Conservation (phyloP, 495 filamentous ascomycete genomes). For the Acidomyces sp. region DNA sequence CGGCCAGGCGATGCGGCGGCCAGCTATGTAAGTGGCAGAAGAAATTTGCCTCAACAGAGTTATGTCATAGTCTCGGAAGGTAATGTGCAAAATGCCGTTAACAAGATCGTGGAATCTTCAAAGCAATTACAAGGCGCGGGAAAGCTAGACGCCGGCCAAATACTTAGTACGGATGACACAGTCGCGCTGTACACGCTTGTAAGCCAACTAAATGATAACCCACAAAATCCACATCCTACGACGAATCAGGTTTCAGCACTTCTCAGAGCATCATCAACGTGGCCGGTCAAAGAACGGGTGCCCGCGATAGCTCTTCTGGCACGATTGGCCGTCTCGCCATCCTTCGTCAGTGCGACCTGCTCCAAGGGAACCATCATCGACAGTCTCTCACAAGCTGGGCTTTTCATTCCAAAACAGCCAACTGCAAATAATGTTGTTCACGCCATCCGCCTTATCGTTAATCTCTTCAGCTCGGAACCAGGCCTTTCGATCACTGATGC, state of each 20-base stretch:
- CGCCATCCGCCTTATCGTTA: conserved; percentile 66
- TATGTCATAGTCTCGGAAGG: conserved; percentile 15
- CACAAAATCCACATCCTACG: conserved; percentile 16
- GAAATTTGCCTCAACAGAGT: conserved; percentile 15
- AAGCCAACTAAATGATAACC: conserved; percentile 36
- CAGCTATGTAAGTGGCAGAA: conserved; percentile 1
- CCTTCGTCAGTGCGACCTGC: conserved; percentile 43
- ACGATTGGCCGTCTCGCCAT: conserved; percentile 43
- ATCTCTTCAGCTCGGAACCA: conserved; percentile 64
- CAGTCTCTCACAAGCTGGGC: conserved; percentile 35
- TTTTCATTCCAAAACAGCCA: conserved; percentile 40
- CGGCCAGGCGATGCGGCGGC: conserved; percentile 48
- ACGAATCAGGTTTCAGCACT: conserved; percentile 7
- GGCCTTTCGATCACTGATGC: conserved; percentile 51
- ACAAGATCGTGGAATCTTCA: conserved; percentile 29
- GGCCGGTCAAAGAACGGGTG: conserved; percentile 66
- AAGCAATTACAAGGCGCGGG: conserved; percentile 25
- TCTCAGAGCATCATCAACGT: conserved; percentile 53
- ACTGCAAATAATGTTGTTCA: conserved; percentile 73
- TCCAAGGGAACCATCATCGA: conserved; percentile 37
- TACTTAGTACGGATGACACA: conserved; percentile 57
- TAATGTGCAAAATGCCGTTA: conserved; percentile 18
- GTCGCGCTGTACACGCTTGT: conserved; percentile 42
- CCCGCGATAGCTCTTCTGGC: conserved; percentile 79
- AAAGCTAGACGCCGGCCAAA: not conserved